Percentiles rank a stretch among this genome's conserved stretches.
Conservation (phyloP, 2,329 filamentous ascomycete species). For the Penicillium sp. region DNA sequence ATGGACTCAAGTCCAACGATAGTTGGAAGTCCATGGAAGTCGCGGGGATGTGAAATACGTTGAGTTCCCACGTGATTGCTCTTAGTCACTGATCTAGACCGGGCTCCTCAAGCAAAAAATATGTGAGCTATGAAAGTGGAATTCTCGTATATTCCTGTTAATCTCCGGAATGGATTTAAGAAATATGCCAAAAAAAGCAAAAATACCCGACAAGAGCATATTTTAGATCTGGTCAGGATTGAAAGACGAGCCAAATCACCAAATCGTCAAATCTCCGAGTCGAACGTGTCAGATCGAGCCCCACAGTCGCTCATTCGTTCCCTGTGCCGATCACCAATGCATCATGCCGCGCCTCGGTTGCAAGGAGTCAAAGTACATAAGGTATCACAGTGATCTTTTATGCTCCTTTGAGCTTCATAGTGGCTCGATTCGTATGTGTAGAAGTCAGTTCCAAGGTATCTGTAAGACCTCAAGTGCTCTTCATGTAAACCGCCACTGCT, state of each 20-base stretch:
- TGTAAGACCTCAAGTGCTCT: neutral
- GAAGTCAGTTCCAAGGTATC: neutral
- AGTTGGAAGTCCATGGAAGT: neutral
- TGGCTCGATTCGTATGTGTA: too few species aligned
- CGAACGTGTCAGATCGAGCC: neutral
- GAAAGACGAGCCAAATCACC: neutral
- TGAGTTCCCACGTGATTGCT: constrained; percentile 15
- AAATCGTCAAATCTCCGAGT: neutral
- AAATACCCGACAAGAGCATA: neutral
- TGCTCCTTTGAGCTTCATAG: too few species aligned
- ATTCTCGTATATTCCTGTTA: neutral
- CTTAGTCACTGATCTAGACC: constrained; percentile 18
- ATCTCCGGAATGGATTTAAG: neutral
- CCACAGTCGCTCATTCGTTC: neutral
- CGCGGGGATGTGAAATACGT: constrained; percentile 17
- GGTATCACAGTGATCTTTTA: too few species aligned
- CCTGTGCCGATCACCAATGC: neutral
- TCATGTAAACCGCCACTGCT: neutral
- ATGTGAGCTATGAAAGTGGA: neutral
- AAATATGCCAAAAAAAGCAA: neutral
- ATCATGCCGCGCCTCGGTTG: too few species aligned
- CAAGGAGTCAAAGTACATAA: too few species aligned
- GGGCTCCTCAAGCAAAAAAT: neutral
- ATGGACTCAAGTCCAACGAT: neutral
- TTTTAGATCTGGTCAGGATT: neutral